Conservation (phyloP, 192 early-diverging fungal genomes). For the Backusella parvicylindrica region DNA sequence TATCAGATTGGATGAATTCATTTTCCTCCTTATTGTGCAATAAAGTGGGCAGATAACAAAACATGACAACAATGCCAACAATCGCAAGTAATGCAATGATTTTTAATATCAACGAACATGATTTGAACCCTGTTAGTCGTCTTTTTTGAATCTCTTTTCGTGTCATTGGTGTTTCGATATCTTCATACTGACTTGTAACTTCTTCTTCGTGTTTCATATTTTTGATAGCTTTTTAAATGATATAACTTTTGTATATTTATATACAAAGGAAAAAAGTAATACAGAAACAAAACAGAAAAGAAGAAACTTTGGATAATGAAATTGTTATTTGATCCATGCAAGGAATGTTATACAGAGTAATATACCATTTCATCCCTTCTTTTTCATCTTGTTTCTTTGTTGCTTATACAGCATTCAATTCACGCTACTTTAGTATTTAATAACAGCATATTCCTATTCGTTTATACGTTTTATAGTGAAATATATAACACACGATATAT, state of each 20-base stretch:
- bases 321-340: background rate
- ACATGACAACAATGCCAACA: background rate
- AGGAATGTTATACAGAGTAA: background rate
- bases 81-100: background rate
- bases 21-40: background rate
- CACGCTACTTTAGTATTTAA: background rate
- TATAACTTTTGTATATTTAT: background rate
- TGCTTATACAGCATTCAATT: background rate
- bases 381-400: background rate
- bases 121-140: background rate
- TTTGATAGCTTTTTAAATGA: background rate
- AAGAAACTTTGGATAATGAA: background rate
- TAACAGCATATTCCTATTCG: too few species aligned
- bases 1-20: background rate
- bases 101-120: background rate
- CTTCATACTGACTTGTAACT: background rate
- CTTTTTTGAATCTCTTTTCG: background rate
- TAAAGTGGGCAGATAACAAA: background rate
- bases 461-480: too few species aligned
- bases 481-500: too few species aligned
- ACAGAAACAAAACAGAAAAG: background rate
- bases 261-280: background rate
- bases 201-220: background rate
- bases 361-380: background rate
- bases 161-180: background rate